Base-by-base conservation (phyloP, 208 protist species). In the Acanthamoeba royreba region DNA sequence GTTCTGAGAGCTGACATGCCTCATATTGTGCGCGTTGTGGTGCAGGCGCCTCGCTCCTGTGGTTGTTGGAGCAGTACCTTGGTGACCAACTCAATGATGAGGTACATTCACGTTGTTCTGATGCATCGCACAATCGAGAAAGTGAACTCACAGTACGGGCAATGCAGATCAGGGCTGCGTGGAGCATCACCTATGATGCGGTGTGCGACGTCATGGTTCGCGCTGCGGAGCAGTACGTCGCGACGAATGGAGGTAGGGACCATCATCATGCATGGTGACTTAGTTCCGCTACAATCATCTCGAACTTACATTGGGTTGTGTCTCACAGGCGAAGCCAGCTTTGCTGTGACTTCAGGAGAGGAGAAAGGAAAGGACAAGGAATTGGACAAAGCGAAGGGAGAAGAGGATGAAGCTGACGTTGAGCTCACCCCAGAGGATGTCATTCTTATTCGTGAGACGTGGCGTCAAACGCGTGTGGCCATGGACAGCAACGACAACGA, bases 391-490 rank as follows among this genome's bases (percentile, higher is more conserved):
- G n/a, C n/a, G n/a, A 28, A 66, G 11, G 4, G 11, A 17, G 55
- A 66, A 4, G 55, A 66, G 55, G 4, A 5, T 4, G 55, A 66
- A 5, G 4, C 33, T 4, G 4, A 5, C 25, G 19, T 9, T 19
- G 74, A 85, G 42, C 74, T 85, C 74, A 85, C 31, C 19, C 22
- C 42, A 7, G 74, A 85, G 74, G 74, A 85, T 19, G 38, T 85
- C 25, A 52, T 85, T n/a, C 74, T 85, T n/a, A 85, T 85, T 42
- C 74, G 46, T n/a, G 74, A 85, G 38, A 85, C 74, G 31, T 85
- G 74, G 74, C 42, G 11, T 11, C 28, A 19, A 19, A 85, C 49
- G 8, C 74, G 46, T 28, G 5, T 28, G 22, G 49, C 33, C 74
- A 46, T 33, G 8, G 46, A 85, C 42, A 47, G 22, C 33, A 85